Evolutionary conservation across 176 grass and related monocot species (phyloP).

Genomic region (Luzula sylvatica): DNA sequence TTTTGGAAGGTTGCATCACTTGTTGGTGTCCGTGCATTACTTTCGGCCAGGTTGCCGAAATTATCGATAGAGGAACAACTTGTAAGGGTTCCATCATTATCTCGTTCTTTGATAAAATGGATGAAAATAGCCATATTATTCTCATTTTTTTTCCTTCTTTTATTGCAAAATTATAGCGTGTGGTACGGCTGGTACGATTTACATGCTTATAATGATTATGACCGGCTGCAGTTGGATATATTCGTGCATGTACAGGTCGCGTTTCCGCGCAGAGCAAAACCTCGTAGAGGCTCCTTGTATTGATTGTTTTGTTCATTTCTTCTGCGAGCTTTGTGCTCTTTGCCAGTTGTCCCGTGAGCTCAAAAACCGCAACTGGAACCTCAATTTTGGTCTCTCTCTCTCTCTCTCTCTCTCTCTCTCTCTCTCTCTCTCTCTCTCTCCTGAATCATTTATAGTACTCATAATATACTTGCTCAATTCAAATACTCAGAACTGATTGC

Average conservation of each 20-base stretch:
- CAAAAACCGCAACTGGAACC: conserved; percentile 70
- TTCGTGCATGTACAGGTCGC: conserved; percentile 77
- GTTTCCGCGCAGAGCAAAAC: conserved; percentile 51
- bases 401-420: no score
- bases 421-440: no score
- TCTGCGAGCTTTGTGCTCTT: conserved; percentile 70
- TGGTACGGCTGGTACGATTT: conserved; percentile 24
- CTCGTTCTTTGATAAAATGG: no score
- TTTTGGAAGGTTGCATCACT: conserved; percentile 48
- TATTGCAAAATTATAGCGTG: conserved; percentile 59
- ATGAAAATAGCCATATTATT: no score
- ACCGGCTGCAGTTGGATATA: conserved; percentile 59
- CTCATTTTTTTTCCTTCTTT: neutral
- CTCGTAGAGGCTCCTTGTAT: conserved; percentile 44
- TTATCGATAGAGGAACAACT: conserved; percentile 65
- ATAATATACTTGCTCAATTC: no score
- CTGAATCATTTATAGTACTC: no score
- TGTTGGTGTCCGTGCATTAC: conserved; percentile 83
- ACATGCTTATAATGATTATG: conserved; percentile 31
- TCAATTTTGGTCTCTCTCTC: conserved; percentile 94
- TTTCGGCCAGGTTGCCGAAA: conserved; percentile 87
- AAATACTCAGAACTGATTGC: neutral
- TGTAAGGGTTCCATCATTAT: conserved; percentile 33
- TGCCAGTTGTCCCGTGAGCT: conserved; percentile 86
- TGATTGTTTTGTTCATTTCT: conserved; percentile 68